These are phyloP conservation scores for Meira miltonrushii DNA, from an alignment of 1,284 basidiomycete genomes.

Conservation along the genomic window DNA sequence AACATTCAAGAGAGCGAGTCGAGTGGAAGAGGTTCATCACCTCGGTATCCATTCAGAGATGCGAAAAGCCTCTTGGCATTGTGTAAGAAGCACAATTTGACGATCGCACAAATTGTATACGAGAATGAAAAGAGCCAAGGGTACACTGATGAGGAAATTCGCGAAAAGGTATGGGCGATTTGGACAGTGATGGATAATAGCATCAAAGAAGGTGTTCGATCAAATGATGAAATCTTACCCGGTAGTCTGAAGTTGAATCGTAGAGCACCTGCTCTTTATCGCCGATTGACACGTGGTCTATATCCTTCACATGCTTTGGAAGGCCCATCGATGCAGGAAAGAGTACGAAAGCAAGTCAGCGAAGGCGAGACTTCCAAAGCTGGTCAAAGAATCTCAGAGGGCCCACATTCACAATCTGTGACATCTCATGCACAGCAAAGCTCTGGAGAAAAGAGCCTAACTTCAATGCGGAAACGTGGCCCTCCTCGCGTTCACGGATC, in stretches of 20 bases:
- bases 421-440: too few relatives aligned
- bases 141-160: conserved; percentile 39
- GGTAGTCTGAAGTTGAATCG: conserved; percentile 62
- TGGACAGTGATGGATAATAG: conserved; percentile 93
- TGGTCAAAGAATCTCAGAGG: neutral
- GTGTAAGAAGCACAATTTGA: conserved; percentile 75
- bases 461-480: neutral
- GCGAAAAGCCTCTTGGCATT: conserved; percentile 71
- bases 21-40: neutral
- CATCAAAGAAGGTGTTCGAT: conserved; percentile 78
- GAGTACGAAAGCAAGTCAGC: neutral
- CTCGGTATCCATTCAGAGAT: conserved; percentile 71
- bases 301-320: conserved; percentile 28
- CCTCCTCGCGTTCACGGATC: conserved; percentile 56
- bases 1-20: neutral
- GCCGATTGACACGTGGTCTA: conserved; percentile 77
- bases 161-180: conserved; percentile 56
- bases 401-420: too few relatives aligned
- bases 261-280: conserved; percentile 55
- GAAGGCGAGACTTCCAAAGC: neutral
- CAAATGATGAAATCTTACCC: conserved; percentile 71
- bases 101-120: conserved; percentile 65
- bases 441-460: neutral
- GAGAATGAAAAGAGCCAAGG: conserved; percentile 70
- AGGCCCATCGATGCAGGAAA: neutral